These are phyloP conservation scores for Phytophthora hibernalis DNA, from an alignment of 352 stramenopile species.

Conservation along the genomic window DNA sequence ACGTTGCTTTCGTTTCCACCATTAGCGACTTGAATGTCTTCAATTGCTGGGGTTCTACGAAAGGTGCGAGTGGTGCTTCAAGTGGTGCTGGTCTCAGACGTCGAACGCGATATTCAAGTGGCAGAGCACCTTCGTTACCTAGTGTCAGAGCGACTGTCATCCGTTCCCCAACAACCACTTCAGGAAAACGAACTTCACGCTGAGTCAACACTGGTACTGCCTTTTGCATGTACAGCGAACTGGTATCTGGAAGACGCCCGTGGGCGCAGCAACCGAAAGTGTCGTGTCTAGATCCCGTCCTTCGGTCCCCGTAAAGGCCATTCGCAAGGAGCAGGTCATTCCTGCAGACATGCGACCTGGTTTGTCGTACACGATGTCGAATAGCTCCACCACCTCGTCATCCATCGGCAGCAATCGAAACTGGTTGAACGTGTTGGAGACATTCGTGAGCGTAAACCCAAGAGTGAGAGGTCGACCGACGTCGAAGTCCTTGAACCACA, in stretches of 20 bases:
- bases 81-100: neutral
- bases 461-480: conserved; percentile 67
- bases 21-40: neutral
- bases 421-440: conserved; percentile 93
- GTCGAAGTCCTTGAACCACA: conserved; percentile 94
- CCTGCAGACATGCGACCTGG: conserved; percentile 92
- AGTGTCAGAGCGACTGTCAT: conserved; percentile 59
- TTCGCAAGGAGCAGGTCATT: conserved; percentile 75
- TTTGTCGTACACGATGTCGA: conserved; percentile 88
- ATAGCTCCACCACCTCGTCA: conserved; percentile 81
- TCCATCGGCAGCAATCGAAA: conserved; percentile 87
- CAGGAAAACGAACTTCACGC: conserved; percentile 57
- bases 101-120: conserved; percentile 55
- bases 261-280: conserved; percentile 78
- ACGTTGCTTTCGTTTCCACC: neutral
- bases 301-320: conserved; percentile 73
- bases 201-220: conserved; percentile 67
- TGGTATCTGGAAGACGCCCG: conserved; percentile 79
- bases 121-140: conserved; percentile 77
- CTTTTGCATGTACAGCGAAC: conserved; percentile 88
- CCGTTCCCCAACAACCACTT: conserved; percentile 85
- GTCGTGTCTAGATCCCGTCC: conserved; percentile 71
- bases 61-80: neutral
- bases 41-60: neutral
- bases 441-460: conserved; percentile 88